These are phyloP conservation scores for Amanita muscaria DNA, from an alignment of 768 basidiomycete genomes.

Conservation along the genomic window DNA sequence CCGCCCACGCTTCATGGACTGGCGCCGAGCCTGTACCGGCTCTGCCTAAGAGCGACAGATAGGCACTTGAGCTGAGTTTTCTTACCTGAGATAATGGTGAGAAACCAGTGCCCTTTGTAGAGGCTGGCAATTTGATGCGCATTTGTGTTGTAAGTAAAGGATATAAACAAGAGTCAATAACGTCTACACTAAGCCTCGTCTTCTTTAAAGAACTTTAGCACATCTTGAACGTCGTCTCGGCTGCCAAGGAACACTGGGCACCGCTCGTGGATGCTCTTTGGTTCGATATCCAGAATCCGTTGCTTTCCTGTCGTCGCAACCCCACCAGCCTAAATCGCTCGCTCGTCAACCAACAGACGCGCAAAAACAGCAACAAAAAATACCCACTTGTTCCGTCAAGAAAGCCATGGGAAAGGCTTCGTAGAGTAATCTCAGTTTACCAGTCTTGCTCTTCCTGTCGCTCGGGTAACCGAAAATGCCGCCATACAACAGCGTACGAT, in stretches of 20 bases:
- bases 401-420: constrained; percentile 99
- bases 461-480: constrained; percentile 98
- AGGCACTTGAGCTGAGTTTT: neutral
- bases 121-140: constrained; percentile 18
- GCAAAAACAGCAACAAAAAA: constrained; percentile 13
- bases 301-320: constrained; percentile 93
- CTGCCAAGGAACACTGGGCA: constrained; percentile 91
- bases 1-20: constrained; percentile 19
- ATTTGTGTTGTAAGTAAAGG: constrained; percentile 10
- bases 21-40: constrained; percentile 15
- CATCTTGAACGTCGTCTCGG: constrained; percentile 85
- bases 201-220: constrained; percentile 77
- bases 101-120: constrained; percentile 6
- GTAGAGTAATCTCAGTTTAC: constrained; percentile 90
- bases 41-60: neutral
- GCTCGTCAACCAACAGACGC: neutral
- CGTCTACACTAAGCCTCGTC: constrained; percentile 10
- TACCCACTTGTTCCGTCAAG: constrained; percentile 75
- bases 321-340: constrained; percentile 70
- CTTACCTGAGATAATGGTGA: constrained; percentile 14
- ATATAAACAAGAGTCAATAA: constrained; percentile 4
- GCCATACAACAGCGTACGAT: constrained; percentile 91
- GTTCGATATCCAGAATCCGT: constrained; percentile 84
- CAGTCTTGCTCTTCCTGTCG: constrained; percentile 95
- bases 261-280: constrained; percentile 84